Base-by-base conservation (phyloP, 75 land plant genomes). In the Cupressus sempervirens region DNA sequence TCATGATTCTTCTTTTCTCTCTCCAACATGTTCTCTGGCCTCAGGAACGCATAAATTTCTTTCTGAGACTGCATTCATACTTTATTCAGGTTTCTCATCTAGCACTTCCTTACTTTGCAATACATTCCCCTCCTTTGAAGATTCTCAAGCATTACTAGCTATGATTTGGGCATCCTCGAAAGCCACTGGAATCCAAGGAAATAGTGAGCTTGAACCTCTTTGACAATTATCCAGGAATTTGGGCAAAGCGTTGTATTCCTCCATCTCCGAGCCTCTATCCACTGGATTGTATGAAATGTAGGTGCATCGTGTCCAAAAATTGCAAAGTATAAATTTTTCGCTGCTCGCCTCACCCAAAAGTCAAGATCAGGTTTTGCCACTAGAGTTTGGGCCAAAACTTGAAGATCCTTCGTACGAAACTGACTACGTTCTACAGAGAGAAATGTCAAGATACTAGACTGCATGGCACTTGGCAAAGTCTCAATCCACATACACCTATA, bases 291-390 rank as follows among this genome's bases (percentile, higher is more conserved):
- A n/a, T 30, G 26, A 43, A 77, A 23, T 41, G 81, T 30, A 43
- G 50, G 43, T 9, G n/a, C 81, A 41, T 0, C 8, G 29, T 41
- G 30, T 43, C 48, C 81, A 43, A 43, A 26, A 43, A 90, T 74
- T 53, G 41, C 75, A 32, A 84, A 83, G 58, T 92, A 85, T 89
- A 95, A 87, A 82, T 91, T 81, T 35, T 82, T 84, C 0, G 92
- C 95, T 65, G 91, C 91, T 84, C 77, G 86, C 77, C 81, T 85
- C n/a, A 92, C 97, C 97, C 97, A 93, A 74, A 95, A 92, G 70
- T 92, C 93, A n/a, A 81, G 80, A 65, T 84, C 86, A 4, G 76
- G 85, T 88, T 14, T 43, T 53, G 81, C 54, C 29, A 79, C 41
- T 77, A 58, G 76, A 81, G 43, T 67, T 62, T 83, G 88, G n/a